Evolutionary conservation across 352 stramenopile genomes (phyloP), one percentile per base, ranked within the genome.

Genomic region (Phytopythium aichiense): DNA sequence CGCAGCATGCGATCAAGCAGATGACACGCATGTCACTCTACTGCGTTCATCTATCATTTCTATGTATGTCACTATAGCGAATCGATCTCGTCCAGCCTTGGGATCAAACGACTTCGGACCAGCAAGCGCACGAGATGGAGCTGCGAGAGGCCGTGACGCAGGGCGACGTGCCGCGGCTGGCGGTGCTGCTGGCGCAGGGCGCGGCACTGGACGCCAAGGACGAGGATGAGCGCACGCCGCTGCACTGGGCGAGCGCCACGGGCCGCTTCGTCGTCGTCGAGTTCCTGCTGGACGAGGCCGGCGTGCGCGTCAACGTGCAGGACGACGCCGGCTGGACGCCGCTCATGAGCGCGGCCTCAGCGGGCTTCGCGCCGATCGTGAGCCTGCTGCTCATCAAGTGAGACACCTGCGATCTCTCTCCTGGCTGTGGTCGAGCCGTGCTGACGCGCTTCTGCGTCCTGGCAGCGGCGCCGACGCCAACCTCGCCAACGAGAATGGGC

Each of bases 301-400:
- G 77, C 1, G 74, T 70, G n/a, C 45, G 62, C 13, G 67, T 88
- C 23, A 78, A 90, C 57, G 75, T 84, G 25, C 80, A 92, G 69
- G 83, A 90, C 61, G 83, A 90, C 65, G 74, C 78, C 12, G 80
- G 80, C 11, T 92, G 83, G 83, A 90, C 83, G 63, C 78, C 83
- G 30, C 71, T 92, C 35, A 90, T 92, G 83, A 92, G 79, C 62
- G 83, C 83, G 1, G 72, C 69, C 5, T 92, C 83, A 13, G 78
- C 83, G 8, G 80, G 83, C 15, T 77, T 90, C 57, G 72, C 68
- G 28, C 68, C 87, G 4, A 65, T 89, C 28, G 80, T 88, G 52
- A 67, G 70, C 20, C 55, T 84, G 22, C 50, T 92, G 50, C 75
- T 91, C 1, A 79, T 68, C 68, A 77, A 75, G 82, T 91, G 60